phyloP scores from a whole-genome alignment of 257 asterid species.

The Gardenia jasminoides region DNA sequence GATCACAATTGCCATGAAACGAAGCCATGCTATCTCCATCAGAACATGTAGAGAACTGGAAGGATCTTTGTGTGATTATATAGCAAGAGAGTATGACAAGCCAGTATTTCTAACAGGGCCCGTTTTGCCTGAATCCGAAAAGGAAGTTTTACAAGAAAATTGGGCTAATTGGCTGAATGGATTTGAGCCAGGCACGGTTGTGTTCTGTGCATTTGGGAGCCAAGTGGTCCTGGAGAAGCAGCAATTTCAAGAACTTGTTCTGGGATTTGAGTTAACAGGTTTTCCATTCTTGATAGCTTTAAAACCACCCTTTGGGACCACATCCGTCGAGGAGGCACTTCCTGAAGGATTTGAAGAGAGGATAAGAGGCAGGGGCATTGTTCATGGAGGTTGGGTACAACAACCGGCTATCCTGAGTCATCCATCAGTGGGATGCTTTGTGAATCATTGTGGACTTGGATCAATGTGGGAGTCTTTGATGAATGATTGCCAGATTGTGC shows the following conservation, averaged over 20 bases:
- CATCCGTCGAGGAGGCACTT: constrained; percentile 57
- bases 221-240: constrained; percentile 14
- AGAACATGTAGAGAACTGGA: constrained; percentile 25
- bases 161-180: constrained; percentile 13
- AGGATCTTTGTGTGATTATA: constrained; percentile 19
- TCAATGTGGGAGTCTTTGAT: constrained; percentile 90
- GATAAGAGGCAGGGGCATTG: constrained; percentile 51
- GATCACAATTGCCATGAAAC: neutral
- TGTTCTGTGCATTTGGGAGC: constrained; percentile 30
- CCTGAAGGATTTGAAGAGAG: constrained; percentile 76
- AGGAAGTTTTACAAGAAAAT: neutral
- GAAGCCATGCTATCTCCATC: constrained; percentile 16
- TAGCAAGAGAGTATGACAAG: neutral
- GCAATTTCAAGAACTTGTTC: constrained; percentile 13
- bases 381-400: constrained; percentile 69
- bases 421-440: constrained; percentile 80
- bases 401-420: constrained; percentile 63
- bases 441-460: constrained; percentile 83
- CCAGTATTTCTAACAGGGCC: constrained; percentile 24
- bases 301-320: constrained; percentile 54
- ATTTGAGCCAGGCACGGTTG: constrained; percentile 1
- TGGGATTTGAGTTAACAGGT: constrained; percentile 50
- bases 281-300: constrained; percentile 64
- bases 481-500: constrained; percentile 61
- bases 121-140: constrained; percentile 9